Conservation (phyloP, 2,329 filamentous ascomycete species). For the Incumbomyces lentus region DNA sequence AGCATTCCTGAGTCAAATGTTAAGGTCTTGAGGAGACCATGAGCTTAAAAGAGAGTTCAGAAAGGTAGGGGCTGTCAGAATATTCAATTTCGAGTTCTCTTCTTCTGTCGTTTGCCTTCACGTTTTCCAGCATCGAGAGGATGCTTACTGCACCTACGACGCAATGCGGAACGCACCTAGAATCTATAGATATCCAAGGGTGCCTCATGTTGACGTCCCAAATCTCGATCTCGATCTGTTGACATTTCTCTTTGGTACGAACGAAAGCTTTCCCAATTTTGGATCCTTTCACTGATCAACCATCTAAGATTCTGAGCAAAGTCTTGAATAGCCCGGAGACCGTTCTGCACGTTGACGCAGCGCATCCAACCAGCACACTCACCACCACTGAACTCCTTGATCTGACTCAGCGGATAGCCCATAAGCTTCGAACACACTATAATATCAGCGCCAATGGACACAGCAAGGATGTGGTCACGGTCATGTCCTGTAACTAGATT, state of each 20-base stretch:
- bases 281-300: neutral
- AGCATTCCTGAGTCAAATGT: too few species aligned
- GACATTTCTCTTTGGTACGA: conserved; percentile 16
- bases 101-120: too few species aligned
- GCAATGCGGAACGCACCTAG: conserved; percentile 6
- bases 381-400: conserved; percentile 43
- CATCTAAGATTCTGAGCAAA: conserved; percentile 13
- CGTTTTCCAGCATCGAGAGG: too few species aligned
- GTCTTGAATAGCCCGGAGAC: conserved; percentile 28
- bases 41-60: too few species aligned
- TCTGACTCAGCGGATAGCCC: conserved; percentile 43
- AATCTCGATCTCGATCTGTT: conserved; percentile 17
- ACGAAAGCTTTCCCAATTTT: too few species aligned
- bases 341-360: conserved; percentile 47
- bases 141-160: too few species aligned
- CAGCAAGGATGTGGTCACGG: conserved; percentile 45
- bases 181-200: conserved; percentile 12
- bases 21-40: too few species aligned
- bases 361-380: conserved; percentile 42
- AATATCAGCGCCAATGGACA: conserved; percentile 42
- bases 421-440: conserved; percentile 46
- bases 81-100: too few species aligned
- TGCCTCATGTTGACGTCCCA: conserved; percentile 15
- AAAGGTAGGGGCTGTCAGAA: too few species aligned
- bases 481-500: conserved; percentile 47